Base-by-base conservation (phyloP, 768 basidiomycete genomes). In the Tricholoma matsutake region DNA sequence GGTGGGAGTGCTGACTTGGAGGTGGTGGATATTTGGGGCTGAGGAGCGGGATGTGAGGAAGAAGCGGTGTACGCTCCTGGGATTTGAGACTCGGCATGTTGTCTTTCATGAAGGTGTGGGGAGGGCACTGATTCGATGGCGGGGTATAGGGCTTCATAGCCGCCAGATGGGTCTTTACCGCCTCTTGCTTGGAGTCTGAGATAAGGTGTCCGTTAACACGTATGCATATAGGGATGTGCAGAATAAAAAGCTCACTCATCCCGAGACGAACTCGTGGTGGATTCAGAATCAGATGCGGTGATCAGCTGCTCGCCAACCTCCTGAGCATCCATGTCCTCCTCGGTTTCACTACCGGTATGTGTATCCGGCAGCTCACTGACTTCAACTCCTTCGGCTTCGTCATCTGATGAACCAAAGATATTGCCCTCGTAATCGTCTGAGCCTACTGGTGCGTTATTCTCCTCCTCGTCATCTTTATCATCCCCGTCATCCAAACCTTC, bases 1-100 rank as follows among this genome's bases (percentile, higher is more conserved):
- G 43, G 57, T 18, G 57, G 49, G 28, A 65, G 61, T 39, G 56
- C 56, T 28, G 62, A 41, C 22, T 65, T 63, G 16, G 63, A 65
- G 58, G 62, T 35, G 61, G 37, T 62, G 66, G 41, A 49, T 58
- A 58, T 14, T 39, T 39, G 6, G 16, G 47, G 10, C 22, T 32
- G 6, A 41, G 49, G 49, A 57, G 34, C 22, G 32, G 41, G 31
- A 32, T 43, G 35, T 35, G 18, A 49, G 10, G 39, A 34, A 37
- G 32, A 22, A 6, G 18, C 22, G n/a, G 45, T 18, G 8, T 28
- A 43, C 43, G 13, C 57, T 52, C 47, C 22, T 53, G 14, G 4
- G 20, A 37, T 18, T 29, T 37, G 43, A 11, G 56, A 22, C 28
- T 22, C 55, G 28, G 43, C 31, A 18, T 20, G n/a, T 29, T 25